phyloP scores from a whole-genome alignment of 2,329 filamentous ascomycete species.

The Ophiostoma quercus region DNA sequence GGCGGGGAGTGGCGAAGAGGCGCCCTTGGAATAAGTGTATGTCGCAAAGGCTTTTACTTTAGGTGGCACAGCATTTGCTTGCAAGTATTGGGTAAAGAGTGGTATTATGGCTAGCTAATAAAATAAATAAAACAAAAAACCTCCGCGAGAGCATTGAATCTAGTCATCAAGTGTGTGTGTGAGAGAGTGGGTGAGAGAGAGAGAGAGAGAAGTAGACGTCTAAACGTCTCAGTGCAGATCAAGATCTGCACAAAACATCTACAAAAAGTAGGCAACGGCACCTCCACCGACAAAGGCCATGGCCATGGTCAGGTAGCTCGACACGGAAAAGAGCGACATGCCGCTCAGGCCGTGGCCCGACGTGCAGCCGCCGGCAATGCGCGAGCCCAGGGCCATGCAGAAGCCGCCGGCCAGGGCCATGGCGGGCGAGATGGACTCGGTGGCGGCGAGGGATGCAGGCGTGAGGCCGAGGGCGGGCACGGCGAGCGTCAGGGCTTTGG shows the following conservation, averaged over 20 bases:
- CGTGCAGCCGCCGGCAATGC: constrained; percentile 61
- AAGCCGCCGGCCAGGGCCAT: constrained; percentile 51
- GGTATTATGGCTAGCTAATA: not conserved
- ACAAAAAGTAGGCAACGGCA: constrained; percentile 19
- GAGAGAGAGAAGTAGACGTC: not conserved
- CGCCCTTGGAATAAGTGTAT: not conserved
- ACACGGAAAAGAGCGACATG: constrained; percentile 55
- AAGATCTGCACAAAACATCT: not conserved
- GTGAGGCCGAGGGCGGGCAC: constrained; percentile 21
- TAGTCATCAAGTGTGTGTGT: not conserved
- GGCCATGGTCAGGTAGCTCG: constrained; percentile 57
- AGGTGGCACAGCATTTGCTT: not conserved
- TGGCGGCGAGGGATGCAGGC: constrained; percentile 25
- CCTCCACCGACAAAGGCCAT: constrained; percentile 52
- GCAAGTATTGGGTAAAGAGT: not conserved
- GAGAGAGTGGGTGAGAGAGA: not conserved
- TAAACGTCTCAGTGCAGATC: not conserved
- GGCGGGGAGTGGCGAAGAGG: not conserved
- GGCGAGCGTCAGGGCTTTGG: constrained; percentile 7
- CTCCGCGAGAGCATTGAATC: not conserved
- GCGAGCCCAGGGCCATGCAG: constrained; percentile 54
- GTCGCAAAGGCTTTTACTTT: not conserved
- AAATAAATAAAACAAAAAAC: not conserved
- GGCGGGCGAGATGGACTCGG: constrained; percentile 33
- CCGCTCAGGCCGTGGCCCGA: constrained; percentile 66